Evolutionary conservation across 441 rosid genomes (phyloP).

Genomic region (Adansonia grandidieri): DNA sequence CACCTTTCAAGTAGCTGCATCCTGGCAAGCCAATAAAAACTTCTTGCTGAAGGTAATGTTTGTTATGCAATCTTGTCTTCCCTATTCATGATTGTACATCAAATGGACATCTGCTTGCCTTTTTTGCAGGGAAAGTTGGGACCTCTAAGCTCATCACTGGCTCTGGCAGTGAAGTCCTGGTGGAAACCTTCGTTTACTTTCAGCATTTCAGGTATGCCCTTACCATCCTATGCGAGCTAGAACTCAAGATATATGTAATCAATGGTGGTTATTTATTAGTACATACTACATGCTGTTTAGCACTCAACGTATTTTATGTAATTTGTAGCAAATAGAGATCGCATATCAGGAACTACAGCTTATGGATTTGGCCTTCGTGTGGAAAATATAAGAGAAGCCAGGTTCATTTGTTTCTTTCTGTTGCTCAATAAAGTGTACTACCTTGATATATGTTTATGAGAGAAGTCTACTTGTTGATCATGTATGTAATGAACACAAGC

Average conservation of each 20-base stretch:
- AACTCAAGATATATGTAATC: background rate
- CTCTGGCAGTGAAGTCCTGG: slow-evolving; percentile 94
- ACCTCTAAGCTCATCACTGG: slow-evolving; percentile 73
- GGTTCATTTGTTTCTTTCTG: slow-evolving; percentile 44
- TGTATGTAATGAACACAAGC: background rate
- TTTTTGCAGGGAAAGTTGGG: slow-evolving; percentile 83
- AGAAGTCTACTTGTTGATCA: background rate
- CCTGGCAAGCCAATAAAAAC: slow-evolving; percentile 98
- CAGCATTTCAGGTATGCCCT: slow-evolving; percentile 66
- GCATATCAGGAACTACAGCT: slow-evolving; percentile 46
- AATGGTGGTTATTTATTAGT: background rate
- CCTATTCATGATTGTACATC: slow-evolving; percentile 1
- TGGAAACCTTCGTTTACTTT: slow-evolving; percentile 94
- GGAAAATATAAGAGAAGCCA: slow-evolving; percentile 84
- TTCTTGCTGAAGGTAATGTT: slow-evolving; percentile 72
- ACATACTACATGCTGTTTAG: background rate
- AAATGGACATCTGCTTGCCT: background rate
- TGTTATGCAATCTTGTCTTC: slow-evolving; percentile 9
- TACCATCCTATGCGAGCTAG: background rate
- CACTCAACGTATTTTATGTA: background rate
- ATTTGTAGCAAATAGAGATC: slow-evolving; percentile 75
- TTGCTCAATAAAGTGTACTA: background rate
- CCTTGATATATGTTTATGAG: slow-evolving; percentile 2
- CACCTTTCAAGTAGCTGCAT: slow-evolving; percentile 85
- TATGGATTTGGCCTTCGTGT: slow-evolving; percentile 80